A percentile compares a stretch with the other conserved stretches of the same genome.
Evolutionary conservation across 495 filamentous ascomycete genomes (phyloP).

Genomic region (Talaromyces proteolyticus): DNA sequence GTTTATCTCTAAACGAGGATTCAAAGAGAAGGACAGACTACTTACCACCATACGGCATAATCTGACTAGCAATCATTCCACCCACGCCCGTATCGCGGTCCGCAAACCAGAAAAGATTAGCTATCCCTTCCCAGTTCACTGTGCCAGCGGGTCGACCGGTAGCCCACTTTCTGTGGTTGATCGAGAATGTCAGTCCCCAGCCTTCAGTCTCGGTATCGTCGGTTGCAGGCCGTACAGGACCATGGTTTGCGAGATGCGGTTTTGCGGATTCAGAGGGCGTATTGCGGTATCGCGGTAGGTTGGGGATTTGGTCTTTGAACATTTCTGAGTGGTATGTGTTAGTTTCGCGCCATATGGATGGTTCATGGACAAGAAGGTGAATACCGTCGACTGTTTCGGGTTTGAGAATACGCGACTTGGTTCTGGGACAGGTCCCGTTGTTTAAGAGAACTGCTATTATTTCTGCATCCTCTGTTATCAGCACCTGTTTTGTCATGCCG

Average conservation of each 20-base stretch:
- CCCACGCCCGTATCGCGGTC: constrained; percentile 54
- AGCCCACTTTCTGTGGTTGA: constrained; percentile 24
- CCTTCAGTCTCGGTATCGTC: constrained; percentile 46
- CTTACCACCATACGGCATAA: constrained; percentile 47
- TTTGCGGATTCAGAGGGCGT: constrained; percentile 40
- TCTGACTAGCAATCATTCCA: constrained; percentile 51
- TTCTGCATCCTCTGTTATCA: constrained; percentile 9
- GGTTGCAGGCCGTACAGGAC: constrained; percentile 44
- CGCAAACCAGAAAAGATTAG: constrained; percentile 57
- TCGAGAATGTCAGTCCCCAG: constrained; percentile 54
- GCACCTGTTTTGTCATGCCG: neutral
- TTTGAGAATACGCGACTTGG: constrained; percentile 35
- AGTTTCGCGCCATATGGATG: neutral
- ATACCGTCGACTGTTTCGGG: constrained; percentile 33
- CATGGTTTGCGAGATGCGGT: constrained; percentile 39
- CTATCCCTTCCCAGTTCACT: constrained; percentile 52
- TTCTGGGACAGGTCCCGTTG: constrained; percentile 36
- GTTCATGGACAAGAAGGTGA: neutral
- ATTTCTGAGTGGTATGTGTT: constrained; percentile 26
- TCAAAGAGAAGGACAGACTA: neutral
- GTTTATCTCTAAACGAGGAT: neutral
- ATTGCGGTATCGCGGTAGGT: constrained; percentile 43
- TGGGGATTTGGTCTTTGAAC: constrained; percentile 55
- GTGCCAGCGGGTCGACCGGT: constrained; percentile 46
- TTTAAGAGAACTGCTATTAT: constrained; percentile 38